Evolutionary conservation across 2,329 filamentous ascomycete genomes (phyloP), one percentile per base, ranked within the genome.

Genomic region (Blumeria graminis): DNA sequence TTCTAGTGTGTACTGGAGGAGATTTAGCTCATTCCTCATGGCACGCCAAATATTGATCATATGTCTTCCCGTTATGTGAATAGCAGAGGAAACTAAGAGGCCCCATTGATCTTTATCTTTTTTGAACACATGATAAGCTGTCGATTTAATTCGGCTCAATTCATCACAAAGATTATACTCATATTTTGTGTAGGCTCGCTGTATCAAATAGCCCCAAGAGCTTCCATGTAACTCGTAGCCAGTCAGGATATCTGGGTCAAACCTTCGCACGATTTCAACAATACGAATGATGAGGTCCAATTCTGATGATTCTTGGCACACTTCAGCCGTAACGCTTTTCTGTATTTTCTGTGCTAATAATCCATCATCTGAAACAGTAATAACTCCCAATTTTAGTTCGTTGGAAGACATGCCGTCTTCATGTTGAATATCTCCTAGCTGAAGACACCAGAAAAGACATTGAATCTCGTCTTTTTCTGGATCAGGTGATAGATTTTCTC

Each of bases 31-130:
- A n/a, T 82, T 79, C 57, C 87, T 78, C 89, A 98, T 95, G 0
- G 89, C 88, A 63, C 90, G 78, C 88, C 92, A 96, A 50, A 96
- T 84, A 62, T 96, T 96, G 71, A 98, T 89, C 75, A 94, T 87
- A 66, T 96, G 90, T 59, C 92, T 77, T 5, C 92, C 92, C 0
- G 89, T 95, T n/a, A 98, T 78, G 57, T 81, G 81, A 61, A 96
- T 88, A 2, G 86, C 90, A 1, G 88, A 94, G 0, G 89, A 93
- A 56, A 89, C 88, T 60, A 87, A 92, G 71, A 94, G 94, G 0
- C 89, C 90, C 90, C 90, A 96, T 61, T 80, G 77, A 67, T 95
- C 89, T 54, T 80, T 80, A 28, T 94, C 86, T 67, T 86, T 94
- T 18, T 86, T 86, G 64, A 89, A 89, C 56, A 83, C 78, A 2